A percentile compares a stretch with the other conserved stretches of the same genome.
These are phyloP conservation scores for Sambucus nigra DNA, from an alignment of 129 eudicot genomes.

Conservation along the genomic window DNA sequence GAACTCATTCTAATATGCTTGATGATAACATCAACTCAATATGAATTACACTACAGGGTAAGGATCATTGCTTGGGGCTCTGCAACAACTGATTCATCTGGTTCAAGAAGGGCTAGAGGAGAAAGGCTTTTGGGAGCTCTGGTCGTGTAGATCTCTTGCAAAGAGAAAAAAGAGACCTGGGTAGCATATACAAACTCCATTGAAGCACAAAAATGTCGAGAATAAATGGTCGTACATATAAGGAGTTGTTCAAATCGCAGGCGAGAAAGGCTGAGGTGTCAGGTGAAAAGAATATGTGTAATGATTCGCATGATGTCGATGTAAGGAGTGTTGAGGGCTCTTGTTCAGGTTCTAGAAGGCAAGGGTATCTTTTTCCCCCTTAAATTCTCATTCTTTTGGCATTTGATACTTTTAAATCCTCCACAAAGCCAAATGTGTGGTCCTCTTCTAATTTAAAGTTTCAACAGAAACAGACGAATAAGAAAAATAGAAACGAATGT, in stretches of 20 bases:
- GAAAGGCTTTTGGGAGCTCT: not conserved
- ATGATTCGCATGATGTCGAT: constrained; percentile 8
- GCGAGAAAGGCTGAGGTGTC: constrained; percentile 4
- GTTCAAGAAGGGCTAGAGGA: constrained; percentile 7
- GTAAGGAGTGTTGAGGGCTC: not conserved
- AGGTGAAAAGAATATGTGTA: constrained; percentile 7
- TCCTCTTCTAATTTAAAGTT: not conserved
- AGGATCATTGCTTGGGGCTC: not conserved
- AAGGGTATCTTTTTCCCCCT: constrained; percentile 8
- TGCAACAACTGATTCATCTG: not conserved
- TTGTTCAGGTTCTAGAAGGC: constrained; percentile 3
- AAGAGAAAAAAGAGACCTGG: not conserved
- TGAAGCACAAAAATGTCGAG: constrained; percentile 3
- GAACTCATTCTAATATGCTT: not conserved
- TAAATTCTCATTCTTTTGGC: not conserved
- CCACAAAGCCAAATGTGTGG: not conserved
- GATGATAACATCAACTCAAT: not conserved
- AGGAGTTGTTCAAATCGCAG: constrained; percentile 11
- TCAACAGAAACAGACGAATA: not conserved
- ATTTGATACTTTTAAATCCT: not conserved
- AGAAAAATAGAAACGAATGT: not conserved
- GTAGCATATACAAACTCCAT: not conserved
- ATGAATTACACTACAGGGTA: not conserved
- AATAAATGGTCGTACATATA: constrained; percentile 17
- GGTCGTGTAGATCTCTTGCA: not conserved